Percentiles rank a stretch among this genome's conserved stretches.
These are phyloP conservation scores for Penicillium bialowiezense DNA, from an alignment of 495 filamentous ascomycete genomes.

Conservation along the genomic window DNA sequence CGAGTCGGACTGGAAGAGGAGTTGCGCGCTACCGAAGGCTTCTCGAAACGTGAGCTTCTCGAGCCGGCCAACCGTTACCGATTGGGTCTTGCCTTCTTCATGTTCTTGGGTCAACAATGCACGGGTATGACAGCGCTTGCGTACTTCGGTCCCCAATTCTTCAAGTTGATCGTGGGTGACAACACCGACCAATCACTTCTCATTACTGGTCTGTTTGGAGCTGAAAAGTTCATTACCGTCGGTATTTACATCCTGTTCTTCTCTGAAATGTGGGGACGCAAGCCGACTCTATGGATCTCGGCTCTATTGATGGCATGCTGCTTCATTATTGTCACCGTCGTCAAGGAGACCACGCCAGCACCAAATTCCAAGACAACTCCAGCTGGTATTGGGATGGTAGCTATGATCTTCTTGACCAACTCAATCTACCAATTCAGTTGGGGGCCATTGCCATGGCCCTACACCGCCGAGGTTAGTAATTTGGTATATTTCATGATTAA, in stretches of 20 bases:
- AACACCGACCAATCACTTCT: slow-evolving; percentile 38
- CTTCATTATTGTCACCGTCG: slow-evolving; percentile 48
- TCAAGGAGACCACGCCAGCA: slow-evolving; percentile 35
- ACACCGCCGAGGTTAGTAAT: slow-evolving; percentile 35
- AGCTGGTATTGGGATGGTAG: slow-evolving; percentile 43
- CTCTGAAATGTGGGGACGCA: slow-evolving; percentile 55
- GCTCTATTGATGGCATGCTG: slow-evolving; percentile 46
- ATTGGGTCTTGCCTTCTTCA: slow-evolving; percentile 34
- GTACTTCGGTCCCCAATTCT: slow-evolving; percentile 49
- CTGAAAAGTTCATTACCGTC: slow-evolving; percentile 46
- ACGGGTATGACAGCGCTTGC: slow-evolving; percentile 44
- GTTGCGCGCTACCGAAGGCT: slow-evolving; percentile 38
- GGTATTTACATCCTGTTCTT: slow-evolving; percentile 47
- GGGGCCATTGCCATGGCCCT: slow-evolving; percentile 52
- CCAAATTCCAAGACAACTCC: slow-evolving; percentile 28
- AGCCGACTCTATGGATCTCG: slow-evolving; percentile 49
- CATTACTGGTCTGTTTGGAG: slow-evolving; percentile 49
- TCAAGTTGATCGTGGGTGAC: slow-evolving; percentile 42
- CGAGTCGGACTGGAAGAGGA: slow-evolving; percentile 41
- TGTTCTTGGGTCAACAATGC: slow-evolving; percentile 39
- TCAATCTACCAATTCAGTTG: slow-evolving; percentile 48
- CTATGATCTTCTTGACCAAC: slow-evolving; percentile 49
- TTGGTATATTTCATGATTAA: background rate
- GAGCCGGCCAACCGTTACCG: slow-evolving; percentile 44
- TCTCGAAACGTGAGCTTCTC: slow-evolving; percentile 42